Evolutionary conservation across 1,284 basidiomycete species (phyloP).

Genomic region (Rhodotorula glutinis): DNA sequence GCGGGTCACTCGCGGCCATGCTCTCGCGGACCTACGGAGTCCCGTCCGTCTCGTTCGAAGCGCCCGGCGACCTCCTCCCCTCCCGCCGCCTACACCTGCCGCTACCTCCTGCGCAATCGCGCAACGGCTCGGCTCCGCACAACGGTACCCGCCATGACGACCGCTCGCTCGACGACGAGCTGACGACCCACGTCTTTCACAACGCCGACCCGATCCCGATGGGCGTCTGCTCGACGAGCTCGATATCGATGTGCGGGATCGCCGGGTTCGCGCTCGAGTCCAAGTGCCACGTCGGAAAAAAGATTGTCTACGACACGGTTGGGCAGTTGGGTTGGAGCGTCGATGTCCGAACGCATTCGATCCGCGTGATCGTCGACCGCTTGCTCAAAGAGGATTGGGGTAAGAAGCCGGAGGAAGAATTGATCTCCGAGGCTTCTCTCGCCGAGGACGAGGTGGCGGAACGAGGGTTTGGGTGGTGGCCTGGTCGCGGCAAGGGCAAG

Average conservation of each 20-base stretch:
- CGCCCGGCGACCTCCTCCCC: slow-evolving; percentile 85
- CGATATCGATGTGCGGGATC: slow-evolving; percentile 40
- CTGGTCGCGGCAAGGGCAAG: slow-evolving; percentile 23
- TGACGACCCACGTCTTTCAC: slow-evolving; percentile 56
- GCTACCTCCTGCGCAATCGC: slow-evolving; percentile 49
- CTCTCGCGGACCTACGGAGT: slow-evolving; percentile 88
- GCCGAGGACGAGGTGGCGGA: not conserved
- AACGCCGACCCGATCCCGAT: slow-evolving; percentile 53
- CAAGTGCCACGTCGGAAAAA: slow-evolving; percentile 75
- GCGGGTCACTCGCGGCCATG: slow-evolving; percentile 80
- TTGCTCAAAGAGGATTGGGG: slow-evolving; percentile 75
- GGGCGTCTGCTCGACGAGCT: slow-evolving; percentile 30
- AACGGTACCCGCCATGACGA: slow-evolving; percentile 3
- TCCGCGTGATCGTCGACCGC: slow-evolving; percentile 69
- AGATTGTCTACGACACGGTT: slow-evolving; percentile 84
- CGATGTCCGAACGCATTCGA: slow-evolving; percentile 72
- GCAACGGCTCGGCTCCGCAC: slow-evolving; percentile 12
- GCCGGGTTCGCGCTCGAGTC: slow-evolving; percentile 47
- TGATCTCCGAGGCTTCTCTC: too few relatives aligned
- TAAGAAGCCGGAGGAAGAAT: slow-evolving; percentile 27
- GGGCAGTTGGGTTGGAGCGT: slow-evolving; percentile 75
- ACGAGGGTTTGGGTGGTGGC: slow-evolving; percentile 25
- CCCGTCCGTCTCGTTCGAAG: slow-evolving; percentile 84
- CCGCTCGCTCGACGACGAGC: slow-evolving; percentile 19
- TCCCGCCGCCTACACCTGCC: slow-evolving; percentile 84